Conservation (phyloP, 2,329 filamentous ascomycete genomes). For the Aspergillus versicolor region DNA sequence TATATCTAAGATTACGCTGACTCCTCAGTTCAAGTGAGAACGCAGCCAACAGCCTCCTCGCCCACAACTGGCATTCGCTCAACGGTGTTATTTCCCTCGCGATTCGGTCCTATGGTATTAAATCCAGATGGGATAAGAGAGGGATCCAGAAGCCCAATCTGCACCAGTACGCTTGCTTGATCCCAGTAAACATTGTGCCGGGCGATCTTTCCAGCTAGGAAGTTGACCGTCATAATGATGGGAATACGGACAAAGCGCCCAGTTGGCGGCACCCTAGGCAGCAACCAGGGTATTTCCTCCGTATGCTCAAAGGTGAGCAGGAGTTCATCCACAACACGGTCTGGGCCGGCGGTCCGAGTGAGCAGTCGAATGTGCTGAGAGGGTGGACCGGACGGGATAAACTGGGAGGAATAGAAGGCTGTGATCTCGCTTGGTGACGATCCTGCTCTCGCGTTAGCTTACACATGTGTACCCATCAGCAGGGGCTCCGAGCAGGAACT, state of each 20-base stretch:
- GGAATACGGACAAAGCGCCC: slow-evolving; percentile 54
- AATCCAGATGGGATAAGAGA: slow-evolving; percentile 51
- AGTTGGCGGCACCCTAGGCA: slow-evolving; percentile 56
- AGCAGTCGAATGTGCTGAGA: slow-evolving; percentile 52
- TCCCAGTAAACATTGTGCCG: slow-evolving; percentile 63
- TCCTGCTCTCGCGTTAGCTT: slow-evolving; percentile 16
- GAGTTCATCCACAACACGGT: slow-evolving; percentile 60
- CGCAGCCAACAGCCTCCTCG: slow-evolving; percentile 28
- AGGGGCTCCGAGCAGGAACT: neutral
- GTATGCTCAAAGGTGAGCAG: slow-evolving; percentile 56
- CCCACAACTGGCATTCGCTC: slow-evolving; percentile 37
- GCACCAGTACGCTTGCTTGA: slow-evolving; percentile 60
- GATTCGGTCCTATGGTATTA: slow-evolving; percentile 27
- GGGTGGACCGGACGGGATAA: slow-evolving; percentile 50
- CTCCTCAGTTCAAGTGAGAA: slow-evolving; percentile 8
- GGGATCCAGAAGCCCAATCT: slow-evolving; percentile 58
- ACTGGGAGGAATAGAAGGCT: slow-evolving; percentile 55
- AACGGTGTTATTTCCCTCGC: slow-evolving; percentile 27
- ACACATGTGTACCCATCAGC: neutral
- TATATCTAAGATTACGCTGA: neutral
- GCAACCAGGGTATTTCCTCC: slow-evolving; percentile 54
- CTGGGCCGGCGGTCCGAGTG: slow-evolving; percentile 55
- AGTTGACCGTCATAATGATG: slow-evolving; percentile 51
- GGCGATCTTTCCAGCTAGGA: slow-evolving; percentile 32
- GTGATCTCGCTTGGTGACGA: slow-evolving; percentile 25